Percentiles rank a stretch among this genome's conserved stretches.
These are phyloP conservation scores for Phytophthora lateralis DNA, from an alignment of 352 stramenopile genomes.

Conservation along the genomic window DNA sequence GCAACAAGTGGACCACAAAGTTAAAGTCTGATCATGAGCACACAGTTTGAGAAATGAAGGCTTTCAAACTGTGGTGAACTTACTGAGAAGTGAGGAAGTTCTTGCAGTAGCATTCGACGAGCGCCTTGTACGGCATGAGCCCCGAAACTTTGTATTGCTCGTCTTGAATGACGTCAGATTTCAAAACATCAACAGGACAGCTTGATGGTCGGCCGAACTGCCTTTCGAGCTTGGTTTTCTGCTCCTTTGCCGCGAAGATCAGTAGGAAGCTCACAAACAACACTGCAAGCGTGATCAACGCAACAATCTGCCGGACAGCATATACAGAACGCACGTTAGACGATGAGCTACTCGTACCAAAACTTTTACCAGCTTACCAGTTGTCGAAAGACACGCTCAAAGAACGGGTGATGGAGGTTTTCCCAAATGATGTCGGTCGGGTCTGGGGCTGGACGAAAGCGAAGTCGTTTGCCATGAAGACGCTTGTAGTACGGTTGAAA, in stretches of 20 bases:
- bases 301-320: conserved; percentile 44
- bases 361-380: conserved; percentile 34
- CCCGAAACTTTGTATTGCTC: conserved; percentile 59
- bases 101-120: conserved; percentile 87
- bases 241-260: conserved; percentile 75
- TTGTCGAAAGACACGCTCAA: conserved; percentile 67
- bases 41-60: background rate
- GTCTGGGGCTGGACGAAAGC: conserved; percentile 71
- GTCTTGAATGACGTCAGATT: conserved; percentile 73
- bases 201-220: conserved; percentile 71
- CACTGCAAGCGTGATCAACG: conserved; percentile 69
- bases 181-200: conserved; percentile 60
- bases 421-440: conserved; percentile 89
- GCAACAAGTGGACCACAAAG: background rate
- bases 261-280: conserved; percentile 77
- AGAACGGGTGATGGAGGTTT: conserved; percentile 74
- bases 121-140: conserved; percentile 66
- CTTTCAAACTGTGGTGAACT: conserved; percentile 5
- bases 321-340: conserved; percentile 1
- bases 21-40: conserved; percentile 1
- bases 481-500: conserved; percentile 73
- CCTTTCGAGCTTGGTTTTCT: conserved; percentile 73
- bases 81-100: conserved; percentile 52
- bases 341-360: background rate
- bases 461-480: conserved; percentile 72